Evolutionary conservation across 83 land plant genomes (phyloP).

Genomic region (Isoetes engelmannii): DNA sequence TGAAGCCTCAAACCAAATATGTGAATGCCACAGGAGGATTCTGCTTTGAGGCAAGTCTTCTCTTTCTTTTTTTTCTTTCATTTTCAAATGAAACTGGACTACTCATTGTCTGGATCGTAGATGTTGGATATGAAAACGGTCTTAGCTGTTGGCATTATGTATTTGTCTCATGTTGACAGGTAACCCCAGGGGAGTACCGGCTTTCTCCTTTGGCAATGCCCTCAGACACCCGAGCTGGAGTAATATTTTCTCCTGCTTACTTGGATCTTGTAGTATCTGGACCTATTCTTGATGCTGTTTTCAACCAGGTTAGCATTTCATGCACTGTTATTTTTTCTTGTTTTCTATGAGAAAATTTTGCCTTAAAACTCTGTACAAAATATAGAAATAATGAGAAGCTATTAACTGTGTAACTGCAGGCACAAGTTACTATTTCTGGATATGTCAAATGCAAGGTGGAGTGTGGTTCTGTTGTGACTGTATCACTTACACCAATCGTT

Average conservation of each 20-base stretch:
- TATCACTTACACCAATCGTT: conserved; percentile 41
- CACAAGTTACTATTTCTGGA: conserved; percentile 68
- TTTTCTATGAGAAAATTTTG: neutral
- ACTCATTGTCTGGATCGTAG: neutral
- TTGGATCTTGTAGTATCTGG: conserved; percentile 57
- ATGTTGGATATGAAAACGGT: neutral
- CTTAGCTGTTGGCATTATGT: neutral
- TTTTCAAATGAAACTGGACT: too few species aligned
- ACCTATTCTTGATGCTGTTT: conserved; percentile 56
- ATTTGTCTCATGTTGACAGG: conserved; percentile 27
- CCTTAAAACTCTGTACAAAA: too few species aligned
- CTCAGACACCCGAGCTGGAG: conserved; percentile 47
- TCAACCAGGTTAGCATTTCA: conserved; percentile 54
- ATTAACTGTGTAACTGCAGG: conserved; percentile 35
- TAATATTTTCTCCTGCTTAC: conserved; percentile 63
- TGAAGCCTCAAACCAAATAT: conserved; percentile 71
- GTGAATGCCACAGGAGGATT: conserved; percentile 62
- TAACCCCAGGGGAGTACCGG: conserved; percentile 83
- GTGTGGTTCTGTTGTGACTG: conserved; percentile 49
- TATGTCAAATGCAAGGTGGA: conserved; percentile 60
- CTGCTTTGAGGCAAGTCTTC: conserved; percentile 73
- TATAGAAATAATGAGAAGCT: neutral
- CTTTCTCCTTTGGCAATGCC: conserved; percentile 58
- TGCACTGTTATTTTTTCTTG: neutral
- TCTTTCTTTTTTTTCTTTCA: neutral